phyloP scores from a whole-genome alignment of 352 stramenopile species.

The Phytophthora vignae region DNA sequence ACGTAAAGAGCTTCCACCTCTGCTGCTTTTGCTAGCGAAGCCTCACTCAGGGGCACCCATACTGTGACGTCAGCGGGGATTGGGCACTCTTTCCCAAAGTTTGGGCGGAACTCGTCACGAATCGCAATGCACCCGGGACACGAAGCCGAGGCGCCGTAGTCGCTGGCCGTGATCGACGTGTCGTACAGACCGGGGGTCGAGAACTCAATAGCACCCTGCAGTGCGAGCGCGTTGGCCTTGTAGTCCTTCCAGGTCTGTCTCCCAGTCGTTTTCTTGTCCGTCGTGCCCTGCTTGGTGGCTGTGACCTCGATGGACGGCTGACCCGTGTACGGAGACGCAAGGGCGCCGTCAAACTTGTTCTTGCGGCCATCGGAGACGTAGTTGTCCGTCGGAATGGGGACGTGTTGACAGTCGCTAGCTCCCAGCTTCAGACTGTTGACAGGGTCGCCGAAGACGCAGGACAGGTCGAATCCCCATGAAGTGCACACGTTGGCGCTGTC shows the following conservation, averaged over 20 bases:
- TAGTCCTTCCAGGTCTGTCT: conserved; percentile 48
- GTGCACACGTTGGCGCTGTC: conserved; percentile 7
- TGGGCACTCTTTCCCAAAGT: background rate
- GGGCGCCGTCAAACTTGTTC: conserved; percentile 33
- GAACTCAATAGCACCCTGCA: conserved; percentile 45
- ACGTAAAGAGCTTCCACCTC: too few relatives aligned
- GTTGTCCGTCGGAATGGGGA: conserved; percentile 62
- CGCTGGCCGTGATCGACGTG: conserved; percentile 43
- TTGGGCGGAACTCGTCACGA: conserved; percentile 51
- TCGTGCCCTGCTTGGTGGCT: background rate
- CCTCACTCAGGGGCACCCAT: too few relatives aligned
- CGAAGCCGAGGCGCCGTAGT: conserved; percentile 40
- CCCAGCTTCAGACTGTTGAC: background rate
- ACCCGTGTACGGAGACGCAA: background rate
- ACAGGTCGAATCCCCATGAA: background rate
- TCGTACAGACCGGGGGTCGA: conserved; percentile 49
- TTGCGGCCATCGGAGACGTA: conserved; percentile 51
- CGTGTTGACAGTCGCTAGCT: conserved; percentile 4
- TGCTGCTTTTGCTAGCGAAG: background rate
- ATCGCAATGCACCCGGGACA: conserved; percentile 59
- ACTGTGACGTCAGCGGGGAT: too few relatives aligned
- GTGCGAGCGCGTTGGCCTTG: conserved; percentile 23
- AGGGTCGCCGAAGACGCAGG: too few relatives aligned
- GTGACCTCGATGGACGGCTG: conserved; percentile 22
- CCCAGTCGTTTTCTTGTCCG: background rate